Conservation (phyloP, 495 filamentous ascomycete species). For the Glarea lozoyensis region DNA sequence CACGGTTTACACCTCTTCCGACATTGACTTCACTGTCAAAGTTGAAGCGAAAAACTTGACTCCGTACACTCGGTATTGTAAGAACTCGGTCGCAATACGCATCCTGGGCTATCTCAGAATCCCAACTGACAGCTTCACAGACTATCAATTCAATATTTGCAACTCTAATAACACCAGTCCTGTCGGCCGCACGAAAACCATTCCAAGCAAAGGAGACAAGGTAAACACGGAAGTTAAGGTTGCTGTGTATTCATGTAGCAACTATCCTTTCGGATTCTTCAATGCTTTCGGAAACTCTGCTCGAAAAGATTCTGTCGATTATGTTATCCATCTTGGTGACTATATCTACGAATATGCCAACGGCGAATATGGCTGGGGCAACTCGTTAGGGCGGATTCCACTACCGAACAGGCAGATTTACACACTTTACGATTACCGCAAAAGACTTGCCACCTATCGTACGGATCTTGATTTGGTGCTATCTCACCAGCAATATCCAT, state of each 20-base stretch:
- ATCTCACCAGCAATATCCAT: slow-evolving; percentile 49
- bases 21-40: slow-evolving; percentile 65
- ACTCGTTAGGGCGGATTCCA: slow-evolving; percentile 41
- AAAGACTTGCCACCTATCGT: slow-evolving; percentile 50
- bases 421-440: slow-evolving; percentile 50
- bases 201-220: slow-evolving; percentile 31
- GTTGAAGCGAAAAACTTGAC: slow-evolving; percentile 50
- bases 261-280: slow-evolving; percentile 52
- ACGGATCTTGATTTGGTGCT: slow-evolving; percentile 52
- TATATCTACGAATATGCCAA: slow-evolving; percentile 60
- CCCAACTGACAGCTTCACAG: no score
- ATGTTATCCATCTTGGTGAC: slow-evolving; percentile 56
- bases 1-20: slow-evolving; percentile 50
- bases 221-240: slow-evolving; percentile 33
- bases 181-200: slow-evolving; percentile 46
- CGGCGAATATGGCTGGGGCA: slow-evolving; percentile 48
- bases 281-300: slow-evolving; percentile 58
- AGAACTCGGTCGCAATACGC: no score
- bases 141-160: slow-evolving; percentile 48
- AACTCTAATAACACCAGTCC: slow-evolving; percentile 34
- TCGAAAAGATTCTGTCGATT: slow-evolving; percentile 59
- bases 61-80: slow-evolving; percentile 11
- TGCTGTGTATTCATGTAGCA: slow-evolving; percentile 50
- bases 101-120: no score
- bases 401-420: slow-evolving; percentile 40